Evolutionary conservation across 495 filamentous ascomycete genomes (phyloP).

Genomic region (Annulohypoxylon nitens): DNA sequence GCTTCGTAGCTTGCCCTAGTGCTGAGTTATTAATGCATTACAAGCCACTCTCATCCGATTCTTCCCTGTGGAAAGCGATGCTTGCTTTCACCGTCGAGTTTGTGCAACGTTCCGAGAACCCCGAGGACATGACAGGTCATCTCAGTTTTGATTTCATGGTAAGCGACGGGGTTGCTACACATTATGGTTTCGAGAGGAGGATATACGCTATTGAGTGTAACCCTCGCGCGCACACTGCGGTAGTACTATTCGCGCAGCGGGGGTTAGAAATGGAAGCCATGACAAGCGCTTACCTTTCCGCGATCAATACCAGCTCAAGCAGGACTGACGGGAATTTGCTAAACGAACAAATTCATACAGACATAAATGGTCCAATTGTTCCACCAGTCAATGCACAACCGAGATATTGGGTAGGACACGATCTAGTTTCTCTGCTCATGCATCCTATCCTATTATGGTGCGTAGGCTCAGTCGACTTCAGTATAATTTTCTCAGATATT

Average conservation of each 20-base stretch:
- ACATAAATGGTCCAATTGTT: conserved; percentile 22
- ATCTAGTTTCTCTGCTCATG: conserved; percentile 65
- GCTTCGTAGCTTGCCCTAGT: conserved; percentile 73
- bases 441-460: conserved; percentile 23
- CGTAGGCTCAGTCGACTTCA: conserved; percentile 24
- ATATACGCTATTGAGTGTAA: conserved; percentile 74
- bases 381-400: conserved; percentile 48
- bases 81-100: conserved; percentile 71
- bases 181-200: conserved; percentile 39
- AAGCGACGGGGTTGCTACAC: conserved; percentile 42
- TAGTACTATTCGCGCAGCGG: conserved; percentile 62
- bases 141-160: conserved; percentile 76
- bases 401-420: conserved; percentile 72
- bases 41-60: conserved; percentile 65
- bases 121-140: conserved; percentile 72
- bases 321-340: not conserved
- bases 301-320: conserved; percentile 43
- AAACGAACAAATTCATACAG: not conserved
- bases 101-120: conserved; percentile 58
- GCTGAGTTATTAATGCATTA: conserved; percentile 73
- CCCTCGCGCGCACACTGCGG: conserved; percentile 71
- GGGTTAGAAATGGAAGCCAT: conserved; percentile 51
- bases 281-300: conserved; percentile 55
- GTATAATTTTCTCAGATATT: conserved; percentile 47
- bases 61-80: conserved; percentile 68